Base-by-base conservation (phyloP, 148 eudicot species). In the Polygonum maritimum region DNA sequence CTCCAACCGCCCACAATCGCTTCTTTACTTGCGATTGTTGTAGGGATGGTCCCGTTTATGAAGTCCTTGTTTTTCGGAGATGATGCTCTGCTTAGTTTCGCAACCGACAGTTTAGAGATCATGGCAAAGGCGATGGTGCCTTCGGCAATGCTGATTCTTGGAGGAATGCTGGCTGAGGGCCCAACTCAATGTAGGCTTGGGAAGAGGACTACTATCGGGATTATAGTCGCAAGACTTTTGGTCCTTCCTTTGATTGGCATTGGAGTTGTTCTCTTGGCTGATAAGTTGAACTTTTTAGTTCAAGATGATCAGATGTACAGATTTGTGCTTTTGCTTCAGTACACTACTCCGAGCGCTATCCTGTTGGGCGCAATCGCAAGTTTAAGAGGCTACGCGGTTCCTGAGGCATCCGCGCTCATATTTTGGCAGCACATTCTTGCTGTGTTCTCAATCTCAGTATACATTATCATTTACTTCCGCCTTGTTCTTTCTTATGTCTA, bases 301-400 rank as follows among this genome's bases (percentile, higher is more conserved):
- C 81, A 81, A 36, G 96, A 86, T 10, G 97, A 94, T 73, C 75
- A 82, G 48, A 92, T 94, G 97, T 94, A 38, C 74, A 77, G 79
- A 78, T 92, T 90, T 63, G 98, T 92, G 83, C 86, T 94, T 36
- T 81, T 92, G 80, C 60, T 94, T 85, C 96, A 90, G 82, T 92
- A 94, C 76, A 87, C 89, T 1, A 94, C 88, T 26, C 97, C 98
- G 6, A 92, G 93, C 78, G 98, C 98, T 48, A 92, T 94, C 41
- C 84, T 94, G 73, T 85, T 94, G 33, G 98, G 98, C 52, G 98
- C 97, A 41, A 89, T 94, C 79, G 98, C 98, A 38, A 94, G 97
- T 67, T 84, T 94, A 67, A 90, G 98, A 78, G 94, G 98, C 1
- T 94, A 92, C 82, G 97, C 93, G 22, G 96, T 92, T 36, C 81